Percentiles rank a stretch among this genome's conserved stretches.
phyloP scores from a whole-genome alignment of 176 grass and related monocot species.

The Oryza officinalis region DNA sequence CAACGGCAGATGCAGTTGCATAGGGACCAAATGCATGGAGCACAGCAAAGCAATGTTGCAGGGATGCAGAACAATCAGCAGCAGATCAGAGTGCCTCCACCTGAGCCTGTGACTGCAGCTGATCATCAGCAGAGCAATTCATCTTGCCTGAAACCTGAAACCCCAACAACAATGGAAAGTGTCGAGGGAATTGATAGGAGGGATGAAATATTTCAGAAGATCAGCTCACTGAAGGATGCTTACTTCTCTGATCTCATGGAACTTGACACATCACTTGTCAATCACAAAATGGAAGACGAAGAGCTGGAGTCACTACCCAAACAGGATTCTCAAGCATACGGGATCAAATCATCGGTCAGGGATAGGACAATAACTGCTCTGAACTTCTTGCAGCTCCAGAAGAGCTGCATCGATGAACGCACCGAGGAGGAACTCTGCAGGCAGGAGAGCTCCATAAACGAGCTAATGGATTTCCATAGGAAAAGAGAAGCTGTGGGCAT shows the following conservation, averaged over 20 bases:
- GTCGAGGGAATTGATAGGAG: constrained; percentile 15
- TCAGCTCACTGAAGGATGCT: constrained; percentile 2
- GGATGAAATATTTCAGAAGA: constrained; percentile 25
- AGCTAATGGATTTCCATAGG: neutral
- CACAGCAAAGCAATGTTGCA: neutral
- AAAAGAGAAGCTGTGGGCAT: neutral
- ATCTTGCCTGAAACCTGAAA: neutral
- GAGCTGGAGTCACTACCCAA: neutral
- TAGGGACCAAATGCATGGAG: neutral
- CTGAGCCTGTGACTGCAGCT: neutral
- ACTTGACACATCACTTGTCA: neutral
- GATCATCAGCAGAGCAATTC: neutral
- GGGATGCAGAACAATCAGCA: neutral
- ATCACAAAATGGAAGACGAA: neutral
- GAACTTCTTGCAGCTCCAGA: constrained; percentile 27
- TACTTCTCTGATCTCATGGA: constrained; percentile 21
- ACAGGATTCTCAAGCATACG: neutral
- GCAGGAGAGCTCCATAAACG: neutral
- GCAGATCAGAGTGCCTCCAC: neutral
- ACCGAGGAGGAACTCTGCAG: neutral
- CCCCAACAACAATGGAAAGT: neutral
- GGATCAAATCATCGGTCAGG: neutral
- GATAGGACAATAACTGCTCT: neutral
- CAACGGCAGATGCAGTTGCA: neutral
- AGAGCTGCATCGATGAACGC: constrained; percentile 5